Evolutionary conservation across 441 rosid genomes (phyloP).

Genomic region (Brassica balearica): DNA sequence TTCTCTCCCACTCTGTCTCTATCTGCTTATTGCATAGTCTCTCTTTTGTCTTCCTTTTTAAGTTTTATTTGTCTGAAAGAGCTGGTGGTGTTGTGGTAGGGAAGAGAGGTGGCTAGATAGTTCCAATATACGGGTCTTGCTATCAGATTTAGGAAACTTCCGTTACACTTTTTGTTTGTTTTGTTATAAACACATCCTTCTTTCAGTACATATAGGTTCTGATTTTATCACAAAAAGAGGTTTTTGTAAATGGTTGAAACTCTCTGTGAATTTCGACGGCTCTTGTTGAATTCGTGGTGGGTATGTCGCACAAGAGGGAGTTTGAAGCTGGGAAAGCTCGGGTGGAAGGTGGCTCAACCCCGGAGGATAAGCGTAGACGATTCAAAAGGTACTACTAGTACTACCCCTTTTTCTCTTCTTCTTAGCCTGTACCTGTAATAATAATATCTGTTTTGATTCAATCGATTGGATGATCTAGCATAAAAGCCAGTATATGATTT

Average conservation of each 20-base stretch:
- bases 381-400: constrained; percentile 54
- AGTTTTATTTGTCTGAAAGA: not conserved
- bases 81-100: constrained; percentile 10
- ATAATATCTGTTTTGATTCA: no score
- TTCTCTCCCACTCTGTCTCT: constrained; percentile 29
- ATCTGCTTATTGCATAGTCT: constrained; percentile 28
- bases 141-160: constrained; percentile 27
- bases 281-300: constrained; percentile 31
- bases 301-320: constrained; percentile 87
- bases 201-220: constrained; percentile 15
- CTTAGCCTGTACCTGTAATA: no score
- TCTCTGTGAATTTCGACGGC: constrained; percentile 36
- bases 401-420: no score
- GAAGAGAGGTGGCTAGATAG: constrained; percentile 18
- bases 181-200: not conserved
- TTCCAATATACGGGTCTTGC: constrained; percentile 42
- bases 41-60: constrained; percentile 15
- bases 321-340: constrained; percentile 68
- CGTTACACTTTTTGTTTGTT: constrained; percentile 21
- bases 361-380: constrained; percentile 74
- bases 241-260: constrained; percentile 39
- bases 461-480: no score
- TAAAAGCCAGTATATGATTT: no score
- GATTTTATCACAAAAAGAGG: not conserved
- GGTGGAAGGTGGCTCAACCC: constrained; percentile 47